Evolutionary conservation across 768 basidiomycete genomes (phyloP).

Genomic region (Russula virescens): DNA sequence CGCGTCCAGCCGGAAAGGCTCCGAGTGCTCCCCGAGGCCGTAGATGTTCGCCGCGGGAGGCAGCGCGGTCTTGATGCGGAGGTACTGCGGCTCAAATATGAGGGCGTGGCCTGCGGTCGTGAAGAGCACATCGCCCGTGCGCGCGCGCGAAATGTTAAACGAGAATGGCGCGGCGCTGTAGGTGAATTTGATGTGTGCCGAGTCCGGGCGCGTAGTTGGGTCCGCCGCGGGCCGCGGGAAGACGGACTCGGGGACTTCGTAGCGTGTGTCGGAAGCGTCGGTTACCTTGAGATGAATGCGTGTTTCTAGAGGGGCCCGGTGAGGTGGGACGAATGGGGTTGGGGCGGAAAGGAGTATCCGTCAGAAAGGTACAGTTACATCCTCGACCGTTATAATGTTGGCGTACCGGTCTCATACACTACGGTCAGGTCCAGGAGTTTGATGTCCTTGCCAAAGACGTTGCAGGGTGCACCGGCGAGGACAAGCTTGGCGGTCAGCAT

Average conservation of each 20-base stretch:
- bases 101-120: constrained; percentile 54
- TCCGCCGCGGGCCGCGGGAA: constrained; percentile 46
- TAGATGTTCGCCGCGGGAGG: constrained; percentile 63
- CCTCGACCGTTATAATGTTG: not conserved
- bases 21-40: constrained; percentile 71
- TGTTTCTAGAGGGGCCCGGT: constrained; percentile 32
- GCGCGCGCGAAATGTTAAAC: constrained; percentile 48
- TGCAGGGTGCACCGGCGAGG: constrained; percentile 48
- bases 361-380: not conserved
- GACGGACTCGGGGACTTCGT: constrained; percentile 59
- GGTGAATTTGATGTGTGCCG: constrained; percentile 50
- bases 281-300: constrained; percentile 62
- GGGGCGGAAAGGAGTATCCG: too few relatives aligned
- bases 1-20: constrained; percentile 52
- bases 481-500: constrained; percentile 46
- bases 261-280: constrained; percentile 45
- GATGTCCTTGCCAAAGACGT: constrained; percentile 55
- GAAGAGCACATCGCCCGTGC: constrained; percentile 52
- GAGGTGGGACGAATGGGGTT: not conserved
- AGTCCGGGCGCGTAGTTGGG: constrained; percentile 27
- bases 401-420: constrained; percentile 51
- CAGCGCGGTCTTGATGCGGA: constrained; percentile 61
- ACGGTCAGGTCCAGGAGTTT: constrained; percentile 44
- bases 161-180: constrained; percentile 56
- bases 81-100: constrained; percentile 73